These are phyloP conservation scores for Sphaerulina vaccinii DNA, from an alignment of 2,329 filamentous ascomycete genomes.

Conservation along the genomic window DNA sequence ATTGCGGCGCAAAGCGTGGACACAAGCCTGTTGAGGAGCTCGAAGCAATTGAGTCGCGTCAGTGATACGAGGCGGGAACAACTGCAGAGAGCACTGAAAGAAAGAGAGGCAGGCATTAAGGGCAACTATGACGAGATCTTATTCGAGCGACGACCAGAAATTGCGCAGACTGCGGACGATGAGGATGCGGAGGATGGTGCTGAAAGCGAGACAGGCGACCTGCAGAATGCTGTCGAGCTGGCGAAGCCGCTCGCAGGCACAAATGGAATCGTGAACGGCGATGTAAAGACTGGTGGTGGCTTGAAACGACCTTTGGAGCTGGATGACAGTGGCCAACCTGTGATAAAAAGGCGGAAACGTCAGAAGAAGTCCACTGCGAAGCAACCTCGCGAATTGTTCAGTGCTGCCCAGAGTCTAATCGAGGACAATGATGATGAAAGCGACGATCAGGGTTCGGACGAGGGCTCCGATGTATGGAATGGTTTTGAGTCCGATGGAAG, in stretches of 20 bases:
- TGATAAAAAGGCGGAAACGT: constrained; percentile 74
- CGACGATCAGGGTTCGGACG: not conserved
- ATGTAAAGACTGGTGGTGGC: constrained; percentile 63
- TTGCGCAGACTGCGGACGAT: constrained; percentile 3
- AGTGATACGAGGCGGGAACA: constrained; percentile 70
- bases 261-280: not conserved
- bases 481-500: constrained; percentile 12
- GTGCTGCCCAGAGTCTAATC: not conserved
- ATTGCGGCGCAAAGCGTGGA: constrained; percentile 77
- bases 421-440: constrained; percentile 1
- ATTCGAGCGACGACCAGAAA: constrained; percentile 44
- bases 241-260: not conserved
- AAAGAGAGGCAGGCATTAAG: constrained; percentile 61
- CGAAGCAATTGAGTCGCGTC: constrained; percentile 70
- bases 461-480: constrained; percentile 13
- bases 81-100: constrained; percentile 62
- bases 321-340: constrained; percentile 73
- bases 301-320: constrained; percentile 83
- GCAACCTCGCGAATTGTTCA: constrained; percentile 22
- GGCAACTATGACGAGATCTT: constrained; percentile 54
- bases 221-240: not conserved
- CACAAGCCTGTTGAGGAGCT: constrained; percentile 76
- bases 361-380: constrained; percentile 46
- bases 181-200: constrained; percentile 22
- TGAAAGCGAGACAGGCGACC: not conserved